Conservation (phyloP, 1,139 yeast species). For the Zhuliangozyma parablackwelliae region DNA sequence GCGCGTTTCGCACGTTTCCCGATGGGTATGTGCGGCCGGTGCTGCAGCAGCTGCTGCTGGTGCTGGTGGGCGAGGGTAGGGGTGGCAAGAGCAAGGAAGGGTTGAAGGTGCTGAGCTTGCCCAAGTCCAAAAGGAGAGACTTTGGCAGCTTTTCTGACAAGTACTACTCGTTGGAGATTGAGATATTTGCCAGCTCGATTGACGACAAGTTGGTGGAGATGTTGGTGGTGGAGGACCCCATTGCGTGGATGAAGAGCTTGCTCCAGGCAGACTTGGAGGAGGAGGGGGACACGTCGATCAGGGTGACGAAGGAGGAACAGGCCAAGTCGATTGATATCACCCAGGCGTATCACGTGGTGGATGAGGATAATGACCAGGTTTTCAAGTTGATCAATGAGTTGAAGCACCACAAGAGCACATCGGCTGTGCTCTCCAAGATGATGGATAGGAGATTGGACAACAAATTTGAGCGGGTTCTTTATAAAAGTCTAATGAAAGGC, state of each 20-base stretch:
- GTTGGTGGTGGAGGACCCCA: slow-evolving; percentile 33
- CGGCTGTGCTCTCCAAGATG: slow-evolving; percentile 1
- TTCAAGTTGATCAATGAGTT: slow-evolving; percentile 2
- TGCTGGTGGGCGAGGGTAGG: not conserved
- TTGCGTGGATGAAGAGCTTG: slow-evolving; percentile 39
- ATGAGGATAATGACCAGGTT: slow-evolving; percentile 4
- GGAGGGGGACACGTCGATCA: not conserved
- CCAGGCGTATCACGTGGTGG: slow-evolving; percentile 9
- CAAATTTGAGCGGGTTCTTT: slow-evolving; percentile 18
- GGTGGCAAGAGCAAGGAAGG: slow-evolving; percentile 1
- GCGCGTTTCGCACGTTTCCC: slow-evolving; percentile 84
- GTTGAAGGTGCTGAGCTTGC: slow-evolving; percentile 13
- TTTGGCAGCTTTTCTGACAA: slow-evolving; percentile 67
- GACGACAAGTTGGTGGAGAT: slow-evolving; percentile 47
- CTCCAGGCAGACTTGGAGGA: slow-evolving; percentile 3
- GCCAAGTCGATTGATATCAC: slow-evolving; percentile 6
- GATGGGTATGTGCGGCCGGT: slow-evolving; percentile 24
- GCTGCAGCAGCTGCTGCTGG: not conserved
- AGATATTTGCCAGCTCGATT: slow-evolving; percentile 54
- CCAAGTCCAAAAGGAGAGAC: slow-evolving; percentile 50
- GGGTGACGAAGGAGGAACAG: slow-evolving; percentile 1
- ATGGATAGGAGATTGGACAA: slow-evolving; percentile 12
- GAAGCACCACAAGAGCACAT: not conserved
- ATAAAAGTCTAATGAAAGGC: slow-evolving; percentile 12
- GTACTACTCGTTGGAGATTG: slow-evolving; percentile 68